Percentiles rank a stretch among this genome's conserved stretches.
Conservation (phyloP, 805 yeast species). For the Kregervanrija fluxuum region DNA sequence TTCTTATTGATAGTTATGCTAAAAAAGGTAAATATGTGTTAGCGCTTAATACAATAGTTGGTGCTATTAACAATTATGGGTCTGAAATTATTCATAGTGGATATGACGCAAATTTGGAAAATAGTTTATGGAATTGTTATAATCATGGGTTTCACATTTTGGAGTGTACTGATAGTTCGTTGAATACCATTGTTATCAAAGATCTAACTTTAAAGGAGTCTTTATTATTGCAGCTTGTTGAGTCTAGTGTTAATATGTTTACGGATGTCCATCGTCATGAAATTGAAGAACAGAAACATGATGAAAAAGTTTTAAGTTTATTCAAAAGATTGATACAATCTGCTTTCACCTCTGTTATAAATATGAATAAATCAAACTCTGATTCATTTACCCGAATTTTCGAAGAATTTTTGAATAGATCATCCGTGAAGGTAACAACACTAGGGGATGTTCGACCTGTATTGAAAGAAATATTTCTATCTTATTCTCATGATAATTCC, state of each 20-base stretch:
- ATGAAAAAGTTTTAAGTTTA: slow-evolving; percentile 20
- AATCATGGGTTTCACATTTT: slow-evolving; percentile 28
- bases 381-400: slow-evolving; percentile 48
- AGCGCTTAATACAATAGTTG: slow-evolving; percentile 26
- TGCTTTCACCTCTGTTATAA: slow-evolving; percentile 33
- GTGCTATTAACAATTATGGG: slow-evolving; percentile 9
- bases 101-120: slow-evolving; percentile 15
- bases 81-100: slow-evolving; percentile 17
- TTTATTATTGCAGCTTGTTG: slow-evolving; percentile 34
- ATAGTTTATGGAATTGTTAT: slow-evolving; percentile 30
- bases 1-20: slow-evolving; percentile 28
- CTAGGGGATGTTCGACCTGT: slow-evolving; percentile 54
- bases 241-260: slow-evolving; percentile 30
- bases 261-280: slow-evolving; percentile 21
- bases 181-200: slow-evolving; percentile 10
- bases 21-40: slow-evolving; percentile 15
- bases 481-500: slow-evolving; percentile 58
- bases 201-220: slow-evolving; percentile 26
- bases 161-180: slow-evolving; percentile 15
- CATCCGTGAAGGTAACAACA: slow-evolving; percentile 42
- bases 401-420: slow-evolving; percentile 43
- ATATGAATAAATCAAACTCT: slow-evolving; percentile 20
- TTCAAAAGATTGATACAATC: slow-evolving; percentile 36
- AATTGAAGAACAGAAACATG: not conserved
- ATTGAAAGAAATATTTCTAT: slow-evolving; percentile 53